Evolutionary conservation across 345 rosid species (phyloP), one percentile per base, ranked within the genome.

Genomic region (Aquilaria sinensis): DNA sequence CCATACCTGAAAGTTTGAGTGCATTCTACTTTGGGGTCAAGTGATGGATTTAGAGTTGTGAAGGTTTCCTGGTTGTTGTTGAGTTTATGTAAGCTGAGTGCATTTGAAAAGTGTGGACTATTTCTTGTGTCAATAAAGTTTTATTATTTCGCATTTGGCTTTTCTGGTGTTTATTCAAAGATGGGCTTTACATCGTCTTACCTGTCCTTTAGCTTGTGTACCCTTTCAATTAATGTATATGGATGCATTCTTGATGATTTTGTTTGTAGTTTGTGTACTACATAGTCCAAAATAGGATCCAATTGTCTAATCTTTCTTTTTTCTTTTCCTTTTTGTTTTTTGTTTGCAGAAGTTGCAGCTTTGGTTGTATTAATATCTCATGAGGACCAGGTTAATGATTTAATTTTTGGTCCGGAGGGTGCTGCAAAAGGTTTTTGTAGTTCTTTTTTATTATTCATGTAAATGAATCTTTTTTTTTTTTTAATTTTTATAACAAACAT

Each of bases 321-420:
- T 53, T 60, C 60, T 68, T 47, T 30, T 30, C 34, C 13, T 16
- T 37, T 45, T 12, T 43, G 6, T 63, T 67, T 59, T 51, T 68
- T 54, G 15, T 45, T 12, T 70, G 74, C 89, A 89, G 98, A 77
- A 62, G 87, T 76, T 63, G 77, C 81, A 65, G 89, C 89, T 61
- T 77, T 92, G 69, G 68, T 92, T 63, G 74, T 92, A 58, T 67
- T 79, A 73, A 71, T 82, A 52, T 82, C 95, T 64, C 83, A 83
- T 51, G 83, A 64, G 52, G 87, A 85, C 72, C 89, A 89, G 68
- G 74, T 82, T 10, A 63, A 77, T 56, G 86, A 81, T 63, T 52
- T 81, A 51, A 62, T 85, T 63, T 83, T 81, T 65, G 88, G 92
- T 56, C 75, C 72, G 2, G 85, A 80, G 54, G 84, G 90, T 64